These are phyloP conservation scores for Podospora tetraspora DNA, from an alignment of 495 filamentous ascomycete genomes.

Conservation along the genomic window DNA sequence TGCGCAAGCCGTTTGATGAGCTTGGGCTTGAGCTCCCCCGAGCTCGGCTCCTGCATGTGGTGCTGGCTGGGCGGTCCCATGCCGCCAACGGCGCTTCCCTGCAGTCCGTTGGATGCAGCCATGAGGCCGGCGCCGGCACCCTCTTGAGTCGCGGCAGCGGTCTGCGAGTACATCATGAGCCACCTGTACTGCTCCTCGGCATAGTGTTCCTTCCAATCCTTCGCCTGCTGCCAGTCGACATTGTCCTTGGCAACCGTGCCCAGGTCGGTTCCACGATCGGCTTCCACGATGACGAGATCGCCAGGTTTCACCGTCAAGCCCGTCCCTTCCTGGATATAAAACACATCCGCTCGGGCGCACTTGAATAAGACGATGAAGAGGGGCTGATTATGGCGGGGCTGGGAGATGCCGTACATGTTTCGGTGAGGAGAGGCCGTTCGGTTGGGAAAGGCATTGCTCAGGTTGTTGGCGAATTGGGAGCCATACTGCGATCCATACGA, in stretches of 20 bases:
- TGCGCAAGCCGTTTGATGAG: constrained; percentile 93
- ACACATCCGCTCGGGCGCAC: constrained; percentile 87
- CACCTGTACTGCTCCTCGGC: constrained; percentile 92
- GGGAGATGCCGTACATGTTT: constrained; percentile 55
- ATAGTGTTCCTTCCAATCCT: constrained; percentile 80
- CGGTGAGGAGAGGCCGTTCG: constrained; percentile 53
- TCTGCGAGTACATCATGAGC: constrained; percentile 94
- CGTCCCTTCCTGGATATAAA: constrained; percentile 92
- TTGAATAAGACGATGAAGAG: constrained; percentile 95
- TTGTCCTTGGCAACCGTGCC: constrained; percentile 86
- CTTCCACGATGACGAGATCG: constrained; percentile 94
- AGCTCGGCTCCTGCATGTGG: constrained; percentile 66
- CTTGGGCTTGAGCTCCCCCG: constrained; percentile 82
- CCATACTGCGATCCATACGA: constrained; percentile 37
- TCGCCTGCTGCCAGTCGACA: constrained; percentile 75
- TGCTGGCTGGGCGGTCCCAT: constrained; percentile 68
- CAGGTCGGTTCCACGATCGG: constrained; percentile 90
- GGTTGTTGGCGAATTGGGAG: constrained; percentile 40
- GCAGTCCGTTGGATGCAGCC: constrained; percentile 53
- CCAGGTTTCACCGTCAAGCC: constrained; percentile 84
- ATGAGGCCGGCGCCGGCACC: constrained; percentile 50
- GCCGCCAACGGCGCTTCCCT: constrained; percentile 65
- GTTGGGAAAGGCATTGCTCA: constrained; percentile 51
- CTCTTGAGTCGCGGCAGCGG: constrained; percentile 56
- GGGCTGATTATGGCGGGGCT: constrained; percentile 73